These are phyloP conservation scores for Haplosporangium sp. DNA, from an alignment of 371 early-diverging fungal genomes.

Conservation along the genomic window DNA sequence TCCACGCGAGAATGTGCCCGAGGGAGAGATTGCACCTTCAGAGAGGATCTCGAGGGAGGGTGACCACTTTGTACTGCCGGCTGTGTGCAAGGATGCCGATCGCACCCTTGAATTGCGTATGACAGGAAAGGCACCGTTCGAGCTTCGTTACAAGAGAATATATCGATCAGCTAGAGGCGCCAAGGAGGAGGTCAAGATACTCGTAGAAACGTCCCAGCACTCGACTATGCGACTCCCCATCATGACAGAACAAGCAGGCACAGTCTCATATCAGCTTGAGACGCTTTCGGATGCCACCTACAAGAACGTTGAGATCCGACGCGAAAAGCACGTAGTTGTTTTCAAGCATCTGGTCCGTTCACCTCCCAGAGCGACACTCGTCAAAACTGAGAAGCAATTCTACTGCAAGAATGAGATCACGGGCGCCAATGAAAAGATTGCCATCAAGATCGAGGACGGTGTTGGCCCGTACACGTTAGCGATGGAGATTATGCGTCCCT, in stretches of 20 bases:
- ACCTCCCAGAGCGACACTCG: constrained; percentile 28
- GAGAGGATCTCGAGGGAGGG: constrained; percentile 33
- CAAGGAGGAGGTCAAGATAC: constrained; percentile 1
- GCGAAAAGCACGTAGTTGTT: constrained; percentile 26
- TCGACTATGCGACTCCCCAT: constrained; percentile 48
- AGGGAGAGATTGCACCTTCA: constrained; percentile 44
- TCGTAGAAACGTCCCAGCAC: constrained; percentile 20
- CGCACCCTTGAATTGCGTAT: constrained; percentile 39
- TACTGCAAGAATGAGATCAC: constrained; percentile 44
- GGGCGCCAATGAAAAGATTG: constrained; percentile 37
- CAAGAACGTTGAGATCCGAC: constrained; percentile 28
- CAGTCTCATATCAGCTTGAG: constrained; percentile 22
- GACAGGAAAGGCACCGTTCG: constrained; percentile 46
- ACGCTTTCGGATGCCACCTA: constrained; percentile 37
- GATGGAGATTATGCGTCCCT: constrained; percentile 36
- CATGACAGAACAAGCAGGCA: constrained; percentile 28
- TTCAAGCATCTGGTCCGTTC: constrained; percentile 36
- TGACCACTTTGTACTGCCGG: constrained; percentile 25
- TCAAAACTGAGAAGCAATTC: constrained; percentile 33
- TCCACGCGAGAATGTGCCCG: constrained; percentile 36
- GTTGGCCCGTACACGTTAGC: constrained; percentile 37
- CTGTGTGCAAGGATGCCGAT: constrained; percentile 41
- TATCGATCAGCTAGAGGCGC: constrained; percentile 22
- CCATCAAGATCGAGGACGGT: constrained; percentile 43
- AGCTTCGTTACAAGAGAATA: constrained; percentile 22